A percentile compares a stretch with the other conserved stretches of the same genome.
These are phyloP conservation scores for Sugiyamaella castrensis DNA, from an alignment of 1,139 yeast genomes.

Conservation along the genomic window DNA sequence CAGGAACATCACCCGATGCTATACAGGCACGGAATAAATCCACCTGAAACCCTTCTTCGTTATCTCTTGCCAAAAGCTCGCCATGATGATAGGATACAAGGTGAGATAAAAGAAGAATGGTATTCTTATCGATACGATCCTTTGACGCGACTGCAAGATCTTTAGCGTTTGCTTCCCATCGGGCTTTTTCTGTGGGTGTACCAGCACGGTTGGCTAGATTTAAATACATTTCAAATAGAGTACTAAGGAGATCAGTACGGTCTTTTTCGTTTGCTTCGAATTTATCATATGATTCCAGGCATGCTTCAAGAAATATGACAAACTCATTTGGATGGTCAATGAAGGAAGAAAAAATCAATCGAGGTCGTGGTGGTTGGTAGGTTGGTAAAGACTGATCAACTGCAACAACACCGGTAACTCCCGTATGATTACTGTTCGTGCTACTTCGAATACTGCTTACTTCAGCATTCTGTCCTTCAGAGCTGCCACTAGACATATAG, in stretches of 20 bases:
- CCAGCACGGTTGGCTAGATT: slow-evolving; percentile 50
- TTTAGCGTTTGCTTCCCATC: slow-evolving; percentile 68
- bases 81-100: slow-evolving; percentile 37
- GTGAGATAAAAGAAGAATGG: slow-evolving; percentile 64
- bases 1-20: slow-evolving; percentile 54
- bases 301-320: slow-evolving; percentile 91
- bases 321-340: slow-evolving; percentile 81
- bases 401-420: not conserved
- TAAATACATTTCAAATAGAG: slow-evolving; percentile 79
- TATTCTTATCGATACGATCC: slow-evolving; percentile 51
- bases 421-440: not conserved
- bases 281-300: slow-evolving; percentile 72
- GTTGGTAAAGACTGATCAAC: slow-evolving; percentile 47
- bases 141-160: slow-evolving; percentile 47
- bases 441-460: slow-evolving; percentile 9
- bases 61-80: slow-evolving; percentile 26
- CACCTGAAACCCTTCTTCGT: slow-evolving; percentile 52
- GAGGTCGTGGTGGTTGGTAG: slow-evolving; percentile 88
- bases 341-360: slow-evolving; percentile 82
- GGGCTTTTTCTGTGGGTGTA: slow-evolving; percentile 39
- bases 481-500: slow-evolving; percentile 46
- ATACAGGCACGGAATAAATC: slow-evolving; percentile 65
- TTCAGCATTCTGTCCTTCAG: slow-evolving; percentile 1
- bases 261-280: slow-evolving; percentile 73
- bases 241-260: slow-evolving; percentile 66